These are phyloP conservation scores for Amaranthus cruentus DNA, from an alignment of 148 eudicot genomes.

Conservation along the genomic window DNA sequence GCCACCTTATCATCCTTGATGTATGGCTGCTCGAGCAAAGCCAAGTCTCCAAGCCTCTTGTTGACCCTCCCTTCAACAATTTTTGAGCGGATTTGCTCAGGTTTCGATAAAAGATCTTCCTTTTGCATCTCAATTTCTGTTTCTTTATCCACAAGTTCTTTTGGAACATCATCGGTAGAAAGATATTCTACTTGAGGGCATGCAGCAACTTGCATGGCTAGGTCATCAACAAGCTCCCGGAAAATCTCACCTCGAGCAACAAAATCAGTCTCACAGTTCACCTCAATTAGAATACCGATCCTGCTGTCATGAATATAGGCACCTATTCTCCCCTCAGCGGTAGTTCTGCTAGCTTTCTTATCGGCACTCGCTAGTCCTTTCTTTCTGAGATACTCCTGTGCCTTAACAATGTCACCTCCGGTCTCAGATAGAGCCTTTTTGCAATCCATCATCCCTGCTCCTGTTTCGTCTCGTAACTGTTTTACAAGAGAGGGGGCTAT, in stretches of 20 bases:
- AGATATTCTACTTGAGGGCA: conserved; percentile 91
- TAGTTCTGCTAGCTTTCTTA: conserved; percentile 79
- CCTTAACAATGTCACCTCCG: conserved; percentile 70
- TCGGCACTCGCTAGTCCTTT: conserved; percentile 96
- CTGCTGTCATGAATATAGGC: conserved; percentile 89
- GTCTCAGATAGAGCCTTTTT: conserved; percentile 87
- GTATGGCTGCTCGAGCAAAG: conserved; percentile 90
- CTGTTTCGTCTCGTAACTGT: conserved; percentile 86
- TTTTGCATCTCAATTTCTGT: conserved; percentile 87
- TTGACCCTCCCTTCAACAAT: conserved; percentile 88
- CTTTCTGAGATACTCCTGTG: conserved; percentile 86
- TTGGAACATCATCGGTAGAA: conserved; percentile 69
- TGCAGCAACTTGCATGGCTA: conserved; percentile 99
- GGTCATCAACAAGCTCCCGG: conserved; percentile 77
- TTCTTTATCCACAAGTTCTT: conserved; percentile 67
- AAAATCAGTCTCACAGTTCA: conserved; percentile 94
- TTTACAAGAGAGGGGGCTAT: conserved; percentile 87
- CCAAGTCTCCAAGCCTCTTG: conserved; percentile 88
- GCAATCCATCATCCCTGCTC: conserved; percentile 99
- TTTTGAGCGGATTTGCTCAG: conserved; percentile 79
- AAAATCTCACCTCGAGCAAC: conserved; percentile 93
- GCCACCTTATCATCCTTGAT: conserved; percentile 87
- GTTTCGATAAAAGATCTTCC: conserved; percentile 85
- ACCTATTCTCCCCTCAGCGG: conserved; percentile 95
- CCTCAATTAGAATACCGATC: conserved; percentile 85